Conservation (phyloP, 768 basidiomycete genomes). For the Suillus cothurnatus region DNA sequence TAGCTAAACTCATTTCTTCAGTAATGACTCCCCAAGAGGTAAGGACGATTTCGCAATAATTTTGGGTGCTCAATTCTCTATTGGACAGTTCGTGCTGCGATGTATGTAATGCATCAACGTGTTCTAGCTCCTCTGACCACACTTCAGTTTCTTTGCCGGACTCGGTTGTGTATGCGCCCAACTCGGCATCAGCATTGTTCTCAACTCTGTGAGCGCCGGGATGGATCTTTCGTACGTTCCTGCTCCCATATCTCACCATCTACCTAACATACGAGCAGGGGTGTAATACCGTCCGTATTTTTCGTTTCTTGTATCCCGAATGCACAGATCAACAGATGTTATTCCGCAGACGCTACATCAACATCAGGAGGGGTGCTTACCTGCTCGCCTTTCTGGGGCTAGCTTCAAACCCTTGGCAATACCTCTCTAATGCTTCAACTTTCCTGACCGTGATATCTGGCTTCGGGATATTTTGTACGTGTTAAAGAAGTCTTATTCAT, state of each 20-base stretch:
- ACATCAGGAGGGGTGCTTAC: conserved; percentile 17
- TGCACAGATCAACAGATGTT: background rate
- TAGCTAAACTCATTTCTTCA: background rate
- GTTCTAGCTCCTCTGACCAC: conserved; percentile 6
- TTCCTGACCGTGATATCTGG: conserved; percentile 14
- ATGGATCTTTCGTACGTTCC: conserved; percentile 22
- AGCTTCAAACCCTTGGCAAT: conserved; percentile 15
- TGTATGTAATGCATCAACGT: conserved; percentile 7
- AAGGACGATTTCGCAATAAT: background rate
- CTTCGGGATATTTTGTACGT: conserved; percentile 14
- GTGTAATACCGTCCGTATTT: background rate
- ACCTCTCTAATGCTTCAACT: conserved; percentile 12
- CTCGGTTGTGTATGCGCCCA: conserved; percentile 22
- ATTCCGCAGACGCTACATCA: conserved; percentile 13
- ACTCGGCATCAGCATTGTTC: conserved; percentile 21
- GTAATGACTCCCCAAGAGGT: conserved; percentile 13
- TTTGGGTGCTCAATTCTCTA: background rate
- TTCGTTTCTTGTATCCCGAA: background rate
- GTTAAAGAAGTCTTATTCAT: background rate
- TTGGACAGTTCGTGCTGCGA: conserved; percentile 11
- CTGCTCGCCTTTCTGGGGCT: conserved; percentile 12
- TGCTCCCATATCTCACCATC: background rate
- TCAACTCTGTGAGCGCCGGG: conserved; percentile 22
- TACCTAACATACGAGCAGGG: background rate
- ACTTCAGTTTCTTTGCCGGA: conserved; percentile 21